Conservation (phyloP, 2,329 filamentous ascomycete species). For the Ceratocystis papillata region DNA sequence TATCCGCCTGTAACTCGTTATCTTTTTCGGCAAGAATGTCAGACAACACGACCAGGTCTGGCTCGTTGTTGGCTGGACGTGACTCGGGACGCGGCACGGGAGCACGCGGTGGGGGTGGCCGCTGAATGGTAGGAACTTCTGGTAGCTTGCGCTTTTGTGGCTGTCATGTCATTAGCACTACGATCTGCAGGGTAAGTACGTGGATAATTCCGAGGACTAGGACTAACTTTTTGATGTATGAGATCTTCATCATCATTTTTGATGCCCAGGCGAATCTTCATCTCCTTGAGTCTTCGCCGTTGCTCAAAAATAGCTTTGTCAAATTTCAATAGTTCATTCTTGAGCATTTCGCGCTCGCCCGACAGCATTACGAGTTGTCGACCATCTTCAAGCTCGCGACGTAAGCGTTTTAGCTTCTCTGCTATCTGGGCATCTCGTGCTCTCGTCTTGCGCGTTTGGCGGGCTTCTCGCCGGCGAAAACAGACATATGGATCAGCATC, state of each 20-base stretch:
- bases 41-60: slow-evolving; percentile 65
- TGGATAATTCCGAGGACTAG: not conserved
- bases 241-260: slow-evolving; percentile 89
- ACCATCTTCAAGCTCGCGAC: slow-evolving; percentile 82
- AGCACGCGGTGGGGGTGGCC: slow-evolving; percentile 54
- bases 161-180: slow-evolving; percentile 36
- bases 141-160: slow-evolving; percentile 60
- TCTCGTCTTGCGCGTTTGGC: slow-evolving; percentile 88
- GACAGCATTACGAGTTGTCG: slow-evolving; percentile 69
- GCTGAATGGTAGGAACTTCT: slow-evolving; percentile 49
- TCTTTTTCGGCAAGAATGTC: slow-evolving; percentile 73
- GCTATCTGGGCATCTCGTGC: slow-evolving; percentile 87
- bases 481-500: slow-evolving; percentile 96
- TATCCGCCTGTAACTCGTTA: slow-evolving; percentile 66
- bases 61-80: slow-evolving; percentile 42
- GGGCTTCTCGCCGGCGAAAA: slow-evolving; percentile 87
- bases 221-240: slow-evolving; percentile 78
- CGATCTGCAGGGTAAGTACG: slow-evolving; percentile 26
- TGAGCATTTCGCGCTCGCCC: slow-evolving; percentile 66
- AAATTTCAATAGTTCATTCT: slow-evolving; percentile 62
- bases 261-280: slow-evolving; percentile 79
- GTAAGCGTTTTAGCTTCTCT: slow-evolving; percentile 85
- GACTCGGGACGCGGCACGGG: slow-evolving; percentile 36
- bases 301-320: slow-evolving; percentile 76
- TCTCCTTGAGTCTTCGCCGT: slow-evolving; percentile 69